Evolutionary conservation across 2,329 filamentous ascomycete genomes (phyloP).

Genomic region (Fusarium piperis): DNA sequence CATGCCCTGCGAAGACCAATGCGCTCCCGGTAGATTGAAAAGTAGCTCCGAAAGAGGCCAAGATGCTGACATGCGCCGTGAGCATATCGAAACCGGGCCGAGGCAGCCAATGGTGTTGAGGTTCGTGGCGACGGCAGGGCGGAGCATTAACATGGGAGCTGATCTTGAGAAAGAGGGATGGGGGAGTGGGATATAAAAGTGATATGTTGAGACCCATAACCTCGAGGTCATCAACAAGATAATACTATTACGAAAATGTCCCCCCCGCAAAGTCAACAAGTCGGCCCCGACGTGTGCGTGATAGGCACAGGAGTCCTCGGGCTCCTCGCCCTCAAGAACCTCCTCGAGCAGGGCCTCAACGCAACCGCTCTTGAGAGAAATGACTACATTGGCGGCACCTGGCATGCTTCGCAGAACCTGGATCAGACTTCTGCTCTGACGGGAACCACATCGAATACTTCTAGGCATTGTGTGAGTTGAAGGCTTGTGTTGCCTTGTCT

Average conservation of each 20-base stretch:
- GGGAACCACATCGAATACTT: constrained; percentile 44
- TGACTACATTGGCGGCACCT: constrained; percentile 53
- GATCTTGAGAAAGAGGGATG: not conserved
- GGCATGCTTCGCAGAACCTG: constrained; percentile 49
- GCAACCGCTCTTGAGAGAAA: constrained; percentile 54
- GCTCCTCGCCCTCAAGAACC: constrained; percentile 53
- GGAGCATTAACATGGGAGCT: not conserved
- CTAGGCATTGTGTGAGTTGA: constrained; percentile 43
- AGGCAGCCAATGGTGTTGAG: not conserved
- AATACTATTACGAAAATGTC: constrained; percentile 18
- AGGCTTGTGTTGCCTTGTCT: no score
- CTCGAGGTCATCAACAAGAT: not conserved
- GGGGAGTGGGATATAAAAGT: constrained; percentile 11
- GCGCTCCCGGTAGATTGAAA: not conserved
- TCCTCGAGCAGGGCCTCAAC: constrained; percentile 55
- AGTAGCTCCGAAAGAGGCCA: not conserved
- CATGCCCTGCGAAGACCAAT: not conserved
- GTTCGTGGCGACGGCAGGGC: not conserved
- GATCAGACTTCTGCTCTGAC: constrained; percentile 50
- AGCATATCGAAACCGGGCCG: not conserved
- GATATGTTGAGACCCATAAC: not conserved
- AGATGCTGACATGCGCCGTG: not conserved
- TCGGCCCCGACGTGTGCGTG: constrained; percentile 42
- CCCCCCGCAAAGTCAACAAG: constrained; percentile 12
- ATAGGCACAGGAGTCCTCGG: constrained; percentile 48